Evolutionary conservation across 1,284 basidiomycete species (phyloP), one percentile per base, ranked within the genome.

Genomic region (Malassezia vespertilionis): DNA sequence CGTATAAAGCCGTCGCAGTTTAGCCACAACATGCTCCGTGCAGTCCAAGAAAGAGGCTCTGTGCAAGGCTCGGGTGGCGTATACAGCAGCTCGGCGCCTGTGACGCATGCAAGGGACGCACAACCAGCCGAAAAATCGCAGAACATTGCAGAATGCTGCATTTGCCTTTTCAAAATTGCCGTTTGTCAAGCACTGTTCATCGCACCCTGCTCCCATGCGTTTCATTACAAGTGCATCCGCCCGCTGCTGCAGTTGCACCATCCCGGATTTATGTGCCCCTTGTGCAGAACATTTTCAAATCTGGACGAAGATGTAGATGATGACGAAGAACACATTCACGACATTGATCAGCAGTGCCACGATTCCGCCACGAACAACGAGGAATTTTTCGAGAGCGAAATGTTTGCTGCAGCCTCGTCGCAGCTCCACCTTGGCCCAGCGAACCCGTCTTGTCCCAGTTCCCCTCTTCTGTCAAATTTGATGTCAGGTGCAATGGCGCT

Each of bases 171-270:
- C 74, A 77, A 82, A 4, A 89, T 97, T 4, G 85, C 86, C 0
- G 90, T 96, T 60, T 86, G 84, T 55, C 91, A 97, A 73, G 85
- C 89, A 0, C 79, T 97, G 21, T 97, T 97, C 75, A 91, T 97
- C 67, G 89, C 90, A 24, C 69, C 69, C 0, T 72, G 64, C 62
- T 91, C 87, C 5, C 91, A 96, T 73, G 83, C 90, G 0, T 95
- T 93, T 76, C 91, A 95, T 74, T 96, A 86, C 79, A 96, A 96
- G 73, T 97, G 93, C 72, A 91, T 97, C 57, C 80, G 88, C 0
- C 90, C 89, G 0, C 76, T 96, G 14, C 77, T 97, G 33, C 79
- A 84, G 59, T 60, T 63, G 26, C 89, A 96, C 72, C 81, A 91
- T 61, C 87, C 91, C 0, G 85, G 86, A 3, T 97, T 97, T 73